These are phyloP conservation scores for Ogataea ganodermae DNA, from an alignment of 805 yeast genomes.

Conservation along the genomic window DNA sequence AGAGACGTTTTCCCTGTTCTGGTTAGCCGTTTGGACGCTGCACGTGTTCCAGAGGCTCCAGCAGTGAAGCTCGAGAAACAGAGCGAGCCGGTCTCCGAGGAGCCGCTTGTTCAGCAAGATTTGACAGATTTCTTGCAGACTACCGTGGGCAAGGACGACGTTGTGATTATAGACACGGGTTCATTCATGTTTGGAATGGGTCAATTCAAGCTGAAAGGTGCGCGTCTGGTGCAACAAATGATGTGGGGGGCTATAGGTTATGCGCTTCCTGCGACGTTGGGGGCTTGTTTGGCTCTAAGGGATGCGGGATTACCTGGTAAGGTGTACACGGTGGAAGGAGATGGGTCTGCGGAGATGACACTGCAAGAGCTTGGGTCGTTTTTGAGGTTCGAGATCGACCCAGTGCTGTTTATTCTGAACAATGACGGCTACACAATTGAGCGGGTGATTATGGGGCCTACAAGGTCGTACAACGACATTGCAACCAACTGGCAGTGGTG, in stretches of 20 bases:
- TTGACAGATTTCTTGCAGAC: slow-evolving; percentile 39
- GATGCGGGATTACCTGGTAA: slow-evolving; percentile 42
- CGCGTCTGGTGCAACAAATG: slow-evolving; percentile 39
- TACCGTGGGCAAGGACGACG: slow-evolving; percentile 40
- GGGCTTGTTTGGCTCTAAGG: slow-evolving; percentile 45
- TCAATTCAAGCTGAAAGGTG: slow-evolving; percentile 40
- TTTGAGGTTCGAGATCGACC: slow-evolving; percentile 42
- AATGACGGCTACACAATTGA: slow-evolving; percentile 57
- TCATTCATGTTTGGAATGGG: slow-evolving; percentile 47
- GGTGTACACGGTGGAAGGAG: slow-evolving; percentile 51
- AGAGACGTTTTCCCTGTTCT: slow-evolving; percentile 38
- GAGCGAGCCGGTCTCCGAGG: not conserved
- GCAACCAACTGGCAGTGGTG: slow-evolving; percentile 65
- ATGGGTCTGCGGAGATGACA: slow-evolving; percentile 59
- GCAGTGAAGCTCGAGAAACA: not conserved
- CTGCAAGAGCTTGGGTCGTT: slow-evolving; percentile 49
- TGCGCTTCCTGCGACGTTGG: slow-evolving; percentile 53
- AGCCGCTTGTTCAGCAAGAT: slow-evolving; percentile 36
- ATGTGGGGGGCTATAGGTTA: slow-evolving; percentile 55
- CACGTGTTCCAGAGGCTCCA: slow-evolving; percentile 14
- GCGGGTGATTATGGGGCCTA: slow-evolving; percentile 51
- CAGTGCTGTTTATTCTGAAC: slow-evolving; percentile 47
- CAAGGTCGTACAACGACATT: slow-evolving; percentile 51
- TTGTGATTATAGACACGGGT: slow-evolving; percentile 48
- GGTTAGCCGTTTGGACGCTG: slow-evolving; percentile 38